These are phyloP conservation scores for Sistotremastrum niveocremeum DNA, from an alignment of 768 basidiomycete species.

Conservation along the genomic window DNA sequence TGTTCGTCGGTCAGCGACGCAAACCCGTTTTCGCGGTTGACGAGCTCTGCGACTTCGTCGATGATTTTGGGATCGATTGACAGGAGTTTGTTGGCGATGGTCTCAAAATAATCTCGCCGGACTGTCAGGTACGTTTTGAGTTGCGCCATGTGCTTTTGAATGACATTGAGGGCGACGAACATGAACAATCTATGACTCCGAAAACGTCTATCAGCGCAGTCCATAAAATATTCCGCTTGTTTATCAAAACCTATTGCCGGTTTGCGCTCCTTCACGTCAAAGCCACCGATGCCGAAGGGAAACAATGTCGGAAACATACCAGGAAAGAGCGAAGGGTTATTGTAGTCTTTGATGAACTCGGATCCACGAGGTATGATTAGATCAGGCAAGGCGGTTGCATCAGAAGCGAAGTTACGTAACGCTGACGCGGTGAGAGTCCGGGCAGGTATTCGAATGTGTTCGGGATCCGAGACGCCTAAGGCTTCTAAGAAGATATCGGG, in stretches of 20 bases:
- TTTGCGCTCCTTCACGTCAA: not conserved
- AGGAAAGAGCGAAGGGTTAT: too few relatives aligned
- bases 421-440: too few relatives aligned
- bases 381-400: too few relatives aligned
- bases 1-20: constrained; percentile 7
- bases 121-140: constrained; percentile 6
- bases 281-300: constrained; percentile 5
- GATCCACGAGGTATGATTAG: too few relatives aligned
- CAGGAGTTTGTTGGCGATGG: constrained; percentile 2
- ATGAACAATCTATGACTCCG: constrained; percentile 4
- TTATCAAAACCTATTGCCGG: constrained; percentile 1
- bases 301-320: too few relatives aligned
- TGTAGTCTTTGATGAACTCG: too few relatives aligned
- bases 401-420: too few relatives aligned
- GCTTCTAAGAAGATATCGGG: too few relatives aligned
- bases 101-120: constrained; percentile 1
- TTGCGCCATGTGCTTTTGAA: constrained; percentile 2
- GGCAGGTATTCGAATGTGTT: too few relatives aligned
- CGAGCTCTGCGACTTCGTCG: constrained; percentile 4
- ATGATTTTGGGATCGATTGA: constrained; percentile 1
- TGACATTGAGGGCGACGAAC: constrained; percentile 4
- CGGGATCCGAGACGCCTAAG: too few relatives aligned
- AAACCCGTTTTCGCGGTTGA: constrained; percentile 1
- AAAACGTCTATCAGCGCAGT: constrained; percentile 1
- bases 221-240: constrained; percentile 7